phyloP scores from a whole-genome alignment of 1,139 yeast species.

The Lodderomyces metapsilosis region DNA sequence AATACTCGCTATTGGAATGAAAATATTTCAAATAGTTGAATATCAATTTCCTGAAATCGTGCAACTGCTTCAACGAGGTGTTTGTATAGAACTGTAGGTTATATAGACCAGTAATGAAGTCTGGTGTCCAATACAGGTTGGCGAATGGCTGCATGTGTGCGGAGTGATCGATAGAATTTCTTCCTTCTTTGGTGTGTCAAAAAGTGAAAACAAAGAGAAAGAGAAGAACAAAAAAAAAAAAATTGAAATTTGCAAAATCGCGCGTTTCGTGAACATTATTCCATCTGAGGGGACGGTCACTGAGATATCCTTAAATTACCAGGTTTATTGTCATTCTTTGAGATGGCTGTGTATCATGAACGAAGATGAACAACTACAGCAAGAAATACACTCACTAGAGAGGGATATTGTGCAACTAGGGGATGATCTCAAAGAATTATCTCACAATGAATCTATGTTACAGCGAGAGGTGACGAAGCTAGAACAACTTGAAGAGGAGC shows the following conservation, averaged over 20 bases:
- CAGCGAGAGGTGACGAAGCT: constrained; percentile 5
- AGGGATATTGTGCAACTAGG: not conserved
- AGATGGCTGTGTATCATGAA: not conserved
- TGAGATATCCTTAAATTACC: no score
- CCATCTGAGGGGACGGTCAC: no score
- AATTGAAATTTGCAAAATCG: no score
- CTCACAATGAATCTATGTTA: constrained; percentile 10
- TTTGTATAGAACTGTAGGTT: constrained; percentile 29
- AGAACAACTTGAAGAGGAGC: constrained; percentile 5
- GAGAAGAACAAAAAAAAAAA: no score
- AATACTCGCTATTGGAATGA: constrained; percentile 36
- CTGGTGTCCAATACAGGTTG: constrained; percentile 41
- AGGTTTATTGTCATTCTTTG: no score
- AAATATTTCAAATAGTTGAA: constrained; percentile 38
- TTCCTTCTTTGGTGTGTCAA: not conserved
- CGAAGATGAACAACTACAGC: not conserved
- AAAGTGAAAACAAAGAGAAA: not conserved
- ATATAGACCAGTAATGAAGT: constrained; percentile 38
- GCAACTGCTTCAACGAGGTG: constrained; percentile 39
- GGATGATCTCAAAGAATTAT: not conserved
- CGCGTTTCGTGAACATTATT: no score
- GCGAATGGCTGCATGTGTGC: not conserved
- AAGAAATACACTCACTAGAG: not conserved
- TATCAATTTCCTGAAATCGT: constrained; percentile 41
- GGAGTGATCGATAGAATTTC: no score